A percentile compares a stretch with the other conserved stretches of the same genome.
Evolutionary conservation across 495 filamentous ascomycete species (phyloP).

Genomic region (Achaetomiella virescens): DNA sequence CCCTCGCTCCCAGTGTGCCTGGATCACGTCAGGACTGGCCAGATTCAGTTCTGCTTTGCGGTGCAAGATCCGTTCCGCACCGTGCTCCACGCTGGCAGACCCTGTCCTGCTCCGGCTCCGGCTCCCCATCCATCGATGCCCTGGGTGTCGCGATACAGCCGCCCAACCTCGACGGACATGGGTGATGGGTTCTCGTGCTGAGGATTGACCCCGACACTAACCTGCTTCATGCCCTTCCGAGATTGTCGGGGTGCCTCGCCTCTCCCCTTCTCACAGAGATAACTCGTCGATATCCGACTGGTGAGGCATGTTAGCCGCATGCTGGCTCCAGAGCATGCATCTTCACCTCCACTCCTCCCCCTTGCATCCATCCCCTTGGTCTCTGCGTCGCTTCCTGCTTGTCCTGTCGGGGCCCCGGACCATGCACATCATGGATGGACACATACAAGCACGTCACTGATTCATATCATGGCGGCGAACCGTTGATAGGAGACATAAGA

Average conservation of each 20-base stretch:
- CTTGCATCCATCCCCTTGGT: slow-evolving; percentile 16
- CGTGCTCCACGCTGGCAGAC: background rate
- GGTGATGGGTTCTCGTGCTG: slow-evolving; percentile 26
- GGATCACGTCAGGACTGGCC: slow-evolving; percentile 25
- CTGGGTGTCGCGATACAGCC: slow-evolving; percentile 23
- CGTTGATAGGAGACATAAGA: slow-evolving; percentile 25
- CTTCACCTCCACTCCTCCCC: slow-evolving; percentile 19
- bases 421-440: slow-evolving; percentile 25
- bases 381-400: slow-evolving; percentile 7
- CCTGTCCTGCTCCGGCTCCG: slow-evolving; percentile 20
- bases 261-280: slow-evolving; percentile 23
- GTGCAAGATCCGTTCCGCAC: slow-evolving; percentile 20
- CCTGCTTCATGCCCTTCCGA: slow-evolving; percentile 29
- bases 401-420: slow-evolving; percentile 14
- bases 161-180: slow-evolving; percentile 26
- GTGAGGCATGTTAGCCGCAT: slow-evolving; percentile 18
- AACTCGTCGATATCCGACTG: slow-evolving; percentile 33
- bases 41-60: slow-evolving; percentile 5
- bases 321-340: slow-evolving; percentile 18
- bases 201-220: slow-evolving; percentile 23
- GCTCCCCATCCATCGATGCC: slow-evolving; percentile 10
- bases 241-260: slow-evolving; percentile 27
- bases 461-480: slow-evolving; percentile 26
- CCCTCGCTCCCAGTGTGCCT: slow-evolving; percentile 19
- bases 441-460: slow-evolving; percentile 27